Base-by-base conservation (phyloP, 306 rosid genomes). In the Vigna hirtella region DNA sequence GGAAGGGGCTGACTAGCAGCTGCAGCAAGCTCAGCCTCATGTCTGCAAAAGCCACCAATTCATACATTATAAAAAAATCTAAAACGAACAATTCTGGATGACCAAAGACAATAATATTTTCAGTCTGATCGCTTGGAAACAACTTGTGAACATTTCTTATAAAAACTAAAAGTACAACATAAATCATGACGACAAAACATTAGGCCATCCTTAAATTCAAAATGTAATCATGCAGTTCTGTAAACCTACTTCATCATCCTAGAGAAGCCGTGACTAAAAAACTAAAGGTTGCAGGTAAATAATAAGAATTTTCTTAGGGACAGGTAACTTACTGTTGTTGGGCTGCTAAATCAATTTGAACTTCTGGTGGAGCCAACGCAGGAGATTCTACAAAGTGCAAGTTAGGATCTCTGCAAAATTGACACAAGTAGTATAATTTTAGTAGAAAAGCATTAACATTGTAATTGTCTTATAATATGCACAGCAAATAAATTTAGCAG, bases 1-100 rank as follows among this genome's bases (percentile, higher is more conserved):
- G 95, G 95, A 68, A 93, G 97, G 48, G 97, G 95, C 70, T 90
- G 98, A 52, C 58, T 83, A 57, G 92, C 92, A 73, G 95, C 97
- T 43, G 76, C 55, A 7, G 63, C 76, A 66, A 89, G 85, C 83
- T 93, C 98, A 7, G 87, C 88, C 59, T 93, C 98, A 16, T 93
- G 96, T 86, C 96, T 90, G 72, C 70, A 70, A 66, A 78, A 61
- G 26, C 14, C 48, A 49, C 49, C 26, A 72, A 17, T 7, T 57
- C 16, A 73, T 24, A 4, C 3, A 26, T n/a, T 4, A 40, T 6
- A 52, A 13, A 5, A 5, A 18, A 17, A 17, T 13, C 7, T 2
- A 11, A 9, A 47, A 48, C 1, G 32, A 17, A 63, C 0, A 57
- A 2, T 22, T 57, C 6, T 8, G 12, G 47, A 42, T 42, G 47